Evolutionary conservation across 352 stramenopile genomes (phyloP).

Genomic region (Phytophthora colocasiae): DNA sequence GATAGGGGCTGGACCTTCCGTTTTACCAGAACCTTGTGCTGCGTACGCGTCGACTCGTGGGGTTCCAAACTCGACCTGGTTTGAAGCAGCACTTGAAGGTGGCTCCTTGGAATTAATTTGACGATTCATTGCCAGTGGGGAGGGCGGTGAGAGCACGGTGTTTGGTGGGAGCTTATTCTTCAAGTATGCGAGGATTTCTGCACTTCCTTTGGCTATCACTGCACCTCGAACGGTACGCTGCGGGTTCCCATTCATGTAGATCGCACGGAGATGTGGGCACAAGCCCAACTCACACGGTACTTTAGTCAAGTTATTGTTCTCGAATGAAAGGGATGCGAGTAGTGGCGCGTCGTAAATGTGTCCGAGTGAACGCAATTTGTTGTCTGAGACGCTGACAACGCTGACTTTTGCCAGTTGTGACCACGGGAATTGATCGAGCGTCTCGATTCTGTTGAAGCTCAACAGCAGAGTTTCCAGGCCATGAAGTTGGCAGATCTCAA

Average conservation of each 20-base stretch:
- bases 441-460: constrained; percentile 77
- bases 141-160: constrained; percentile 34
- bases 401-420: constrained; percentile 48
- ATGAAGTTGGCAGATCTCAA: constrained; percentile 41
- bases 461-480: constrained; percentile 71
- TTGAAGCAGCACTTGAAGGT: constrained; percentile 8
- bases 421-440: constrained; percentile 74
- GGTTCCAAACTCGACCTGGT: constrained; percentile 9
- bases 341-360: constrained; percentile 63
- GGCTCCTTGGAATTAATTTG: constrained; percentile 13
- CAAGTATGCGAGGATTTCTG: constrained; percentile 75
- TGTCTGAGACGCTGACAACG: constrained; percentile 80
- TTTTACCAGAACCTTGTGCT: constrained; percentile 13
- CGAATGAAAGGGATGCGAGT: constrained; percentile 78
- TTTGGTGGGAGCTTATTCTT: constrained; percentile 80
- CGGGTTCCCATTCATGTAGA: constrained; percentile 89
- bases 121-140: constrained; percentile 18
- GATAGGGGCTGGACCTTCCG: constrained; percentile 20
- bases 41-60: constrained; percentile 18
- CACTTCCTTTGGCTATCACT: constrained; percentile 80
- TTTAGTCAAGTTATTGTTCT: constrained; percentile 83
- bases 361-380: constrained; percentile 74
- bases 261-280: constrained; percentile 62
- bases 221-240: constrained; percentile 79
- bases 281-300: constrained; percentile 75